phyloP scores from a whole-genome alignment of 805 yeast species.

The Ogataea siamensis region DNA sequence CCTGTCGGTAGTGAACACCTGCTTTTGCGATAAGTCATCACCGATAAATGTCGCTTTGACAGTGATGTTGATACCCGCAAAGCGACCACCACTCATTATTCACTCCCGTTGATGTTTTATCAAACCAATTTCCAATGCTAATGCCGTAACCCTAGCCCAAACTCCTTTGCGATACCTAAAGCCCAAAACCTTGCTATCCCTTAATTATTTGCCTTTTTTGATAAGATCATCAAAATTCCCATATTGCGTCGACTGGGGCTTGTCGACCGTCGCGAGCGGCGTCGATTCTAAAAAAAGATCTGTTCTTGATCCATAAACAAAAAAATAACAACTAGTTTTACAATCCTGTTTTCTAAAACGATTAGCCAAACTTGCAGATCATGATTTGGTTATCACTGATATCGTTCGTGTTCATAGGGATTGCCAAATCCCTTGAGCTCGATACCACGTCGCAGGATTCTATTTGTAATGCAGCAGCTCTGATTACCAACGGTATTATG shows the following conservation, averaged over 20 bases:
- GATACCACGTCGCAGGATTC: conserved; percentile 25
- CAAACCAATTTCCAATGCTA: background rate
- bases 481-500: conserved; percentile 68
- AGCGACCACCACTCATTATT: conserved; percentile 2
- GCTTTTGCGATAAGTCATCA: conserved; percentile 1
- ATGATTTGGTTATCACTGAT: conserved; percentile 3
- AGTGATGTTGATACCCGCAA: conserved; percentile 5
- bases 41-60: conserved; percentile 7
- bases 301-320: conserved; percentile 6
- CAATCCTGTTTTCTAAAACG: background rate
- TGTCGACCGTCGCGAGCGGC: conserved; percentile 7
- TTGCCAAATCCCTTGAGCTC: conserved; percentile 11
- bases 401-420: background rate
- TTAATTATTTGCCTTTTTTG: conserved; percentile 7
- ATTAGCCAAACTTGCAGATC: background rate
- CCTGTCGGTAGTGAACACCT: conserved; percentile 8
- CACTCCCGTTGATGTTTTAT: background rate
- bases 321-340: conserved; percentile 2
- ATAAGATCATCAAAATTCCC: conserved; percentile 1
- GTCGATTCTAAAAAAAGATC: conserved; percentile 9
- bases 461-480: conserved; percentile 49
- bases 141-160: conserved; percentile 1
- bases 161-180: background rate
- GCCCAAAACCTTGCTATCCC: conserved; percentile 6
- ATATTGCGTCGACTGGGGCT: conserved; percentile 11